Evolutionary conservation across 2,329 filamentous ascomycete species (phyloP), one percentile per base, ranked within the genome.

Genomic region (Cladobotryum protrusum): DNA sequence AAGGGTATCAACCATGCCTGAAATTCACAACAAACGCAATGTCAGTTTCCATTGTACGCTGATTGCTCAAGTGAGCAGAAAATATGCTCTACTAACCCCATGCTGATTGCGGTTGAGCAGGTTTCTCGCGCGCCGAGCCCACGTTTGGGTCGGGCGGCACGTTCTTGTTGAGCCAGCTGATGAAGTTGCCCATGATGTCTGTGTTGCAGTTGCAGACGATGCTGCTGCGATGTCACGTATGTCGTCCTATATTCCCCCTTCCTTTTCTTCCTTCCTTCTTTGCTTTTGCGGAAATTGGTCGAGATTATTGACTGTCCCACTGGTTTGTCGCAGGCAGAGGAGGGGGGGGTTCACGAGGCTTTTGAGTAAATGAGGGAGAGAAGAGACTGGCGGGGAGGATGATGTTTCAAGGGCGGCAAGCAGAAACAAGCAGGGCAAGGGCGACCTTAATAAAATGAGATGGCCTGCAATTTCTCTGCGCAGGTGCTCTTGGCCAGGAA

Each of bases 1-100:
- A 15, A 83, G 70, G 32, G 79, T 82, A 60, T 69, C 68, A 42
- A 79, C 34, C 68, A 71, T 71, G 61, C 66, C 67, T 69, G 9
- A 1, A 14, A 33, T 19, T 7, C 15, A 17, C 19, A 12, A 36
- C 9, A 39, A 50, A 36, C 54, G 48, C 33, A 45, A 9, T 8
- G 24, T 54, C 41, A 49, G 45, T 49, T 40, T 33, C 18, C 6
- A 29, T 29, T 29, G 24, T 29, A 9, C 24, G 24, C 24, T 9
- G 6, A 9, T 29, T 29, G 24, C 24, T 29, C 18, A 29, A 29
- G 35, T 11, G 18, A 29, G 11, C 32, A 1, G 12, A 17, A 11
- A 40, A 3, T 5, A 19, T 17, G 7, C 4, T 15, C 14, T 19
- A 58, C 62, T 55, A n/a, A 69, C 67, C 63, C 55, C 63, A 71